Base-by-base conservation (phyloP, 441 rosid genomes). In the Gossypium laxum region DNA sequence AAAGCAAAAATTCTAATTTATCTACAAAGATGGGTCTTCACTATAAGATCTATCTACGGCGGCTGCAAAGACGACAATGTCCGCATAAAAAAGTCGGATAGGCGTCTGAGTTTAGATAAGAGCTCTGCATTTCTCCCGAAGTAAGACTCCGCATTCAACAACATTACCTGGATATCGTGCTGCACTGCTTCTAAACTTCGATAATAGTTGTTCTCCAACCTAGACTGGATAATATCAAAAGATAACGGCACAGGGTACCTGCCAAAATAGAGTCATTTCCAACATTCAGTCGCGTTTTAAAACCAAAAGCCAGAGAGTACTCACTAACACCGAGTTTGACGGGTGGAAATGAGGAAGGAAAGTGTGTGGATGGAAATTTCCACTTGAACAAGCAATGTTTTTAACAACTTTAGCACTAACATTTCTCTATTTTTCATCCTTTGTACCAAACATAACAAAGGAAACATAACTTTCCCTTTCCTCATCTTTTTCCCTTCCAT, bases 241-340 rank as follows among this genome's bases (percentile, higher is more conserved):
- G 95, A 82, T 74, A 95, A 26, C 12, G 99, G 99, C 59, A 89
- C 98, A 3, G 99, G 93, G 66, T 85, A 91, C 92, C 99, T 95
- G 88, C 72, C 77, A 69, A 24, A 70, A 66, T 17, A 17, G 15
- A 14, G 28, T 5, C 1, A 47, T 58, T 69, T 22, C 45, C 24
- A 63, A 45, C 56, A 48, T 10, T 60, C 52, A 47, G 30, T 32
- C 41, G 65, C 11, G 43, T 48, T 7, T 34, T 58, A 18, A 28
- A 71, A 51, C 7, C 52, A 61, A 32, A 43, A 48, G 59, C 58
- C 21, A 10, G 8, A 1, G 30, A 56, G 34, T 12, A 3, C 2
- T 8, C 8, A 0, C 34, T 24, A 51, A 51, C 21, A 5, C 21
- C 2, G 22, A 1, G 56, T 51, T 15, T 51, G 15, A 10, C n/a